Conservation (phyloP, 2,329 filamentous ascomycete species). For the Graphium sp. region DNA sequence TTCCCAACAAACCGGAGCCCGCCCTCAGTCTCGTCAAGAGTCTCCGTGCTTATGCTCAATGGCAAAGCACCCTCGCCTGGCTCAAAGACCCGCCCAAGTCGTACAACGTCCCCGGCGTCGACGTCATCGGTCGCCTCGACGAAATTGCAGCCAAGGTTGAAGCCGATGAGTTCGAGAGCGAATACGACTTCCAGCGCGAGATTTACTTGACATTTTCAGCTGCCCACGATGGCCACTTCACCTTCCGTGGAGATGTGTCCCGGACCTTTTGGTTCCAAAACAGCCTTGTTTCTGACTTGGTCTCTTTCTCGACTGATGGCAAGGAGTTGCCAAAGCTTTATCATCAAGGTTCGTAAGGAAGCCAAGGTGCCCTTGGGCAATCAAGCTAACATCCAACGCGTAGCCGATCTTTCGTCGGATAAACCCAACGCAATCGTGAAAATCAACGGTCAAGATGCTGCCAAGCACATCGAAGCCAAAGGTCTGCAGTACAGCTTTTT, state of each 20-base stretch:
- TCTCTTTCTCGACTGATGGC: slow-evolving; percentile 46
- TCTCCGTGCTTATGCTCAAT: slow-evolving; percentile 23
- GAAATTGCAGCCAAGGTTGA: slow-evolving; percentile 23
- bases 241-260: slow-evolving; percentile 35
- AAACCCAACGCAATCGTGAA: too few species aligned
- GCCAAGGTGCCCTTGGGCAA: too few species aligned
- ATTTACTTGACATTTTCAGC: slow-evolving; percentile 29
- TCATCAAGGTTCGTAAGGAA: slow-evolving; percentile 24
- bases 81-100: slow-evolving; percentile 31
- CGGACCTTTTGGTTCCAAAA: slow-evolving; percentile 29
- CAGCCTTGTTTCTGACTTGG: slow-evolving; percentile 18
- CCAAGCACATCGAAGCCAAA: too few species aligned
- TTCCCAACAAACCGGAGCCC: slow-evolving; percentile 17
- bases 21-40: slow-evolving; percentile 18
- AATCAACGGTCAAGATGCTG: too few species aligned
- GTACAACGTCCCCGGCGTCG: slow-evolving; percentile 29
- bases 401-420: too few species aligned
- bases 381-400: too few species aligned
- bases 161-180: slow-evolving; percentile 25
- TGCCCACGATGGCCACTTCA: slow-evolving; percentile 50
- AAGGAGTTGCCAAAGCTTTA: slow-evolving; percentile 38
- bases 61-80: slow-evolving; percentile 28
- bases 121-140: slow-evolving; percentile 27
- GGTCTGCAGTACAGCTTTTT: slow-evolving; percentile 7
- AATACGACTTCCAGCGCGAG: slow-evolving; percentile 36